A percentile compares a stretch with the other conserved stretches of the same genome.
These are phyloP conservation scores for Millerago galiae DNA, from an alignment of 805 yeast genomes.

Conservation along the genomic window DNA sequence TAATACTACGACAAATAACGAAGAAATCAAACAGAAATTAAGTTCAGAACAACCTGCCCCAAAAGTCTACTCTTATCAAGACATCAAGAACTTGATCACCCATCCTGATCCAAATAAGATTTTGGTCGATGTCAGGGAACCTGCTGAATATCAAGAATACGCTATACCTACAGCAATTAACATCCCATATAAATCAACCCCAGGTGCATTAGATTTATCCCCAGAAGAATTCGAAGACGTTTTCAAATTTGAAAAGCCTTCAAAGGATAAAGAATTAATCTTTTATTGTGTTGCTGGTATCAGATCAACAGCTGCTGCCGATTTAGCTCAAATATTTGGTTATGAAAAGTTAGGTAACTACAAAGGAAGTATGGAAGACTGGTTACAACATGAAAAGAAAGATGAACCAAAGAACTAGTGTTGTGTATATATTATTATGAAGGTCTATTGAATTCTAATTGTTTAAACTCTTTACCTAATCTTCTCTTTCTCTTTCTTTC, in stretches of 20 bases:
- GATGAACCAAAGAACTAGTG: neutral
- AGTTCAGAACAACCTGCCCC: conserved; percentile 28
- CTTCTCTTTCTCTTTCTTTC: conserved; percentile 84
- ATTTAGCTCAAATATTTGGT: conserved; percentile 85
- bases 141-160: conserved; percentile 64
- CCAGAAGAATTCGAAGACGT: conserved; percentile 74
- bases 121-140: conserved; percentile 89
- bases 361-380: conserved; percentile 81
- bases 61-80: conserved; percentile 44
- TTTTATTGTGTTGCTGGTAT: conserved; percentile 93
- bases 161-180: conserved; percentile 81
- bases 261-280: conserved; percentile 60
- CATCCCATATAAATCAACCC: conserved; percentile 83
- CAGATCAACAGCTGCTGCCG: conserved; percentile 86
- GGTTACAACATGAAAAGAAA: conserved; percentile 43
- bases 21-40: conserved; percentile 9
- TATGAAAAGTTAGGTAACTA: conserved; percentile 81
- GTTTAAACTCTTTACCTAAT: conserved; percentile 71
- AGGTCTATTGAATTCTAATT: conserved; percentile 35
- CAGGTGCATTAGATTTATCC: conserved; percentile 81
- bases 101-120: conserved; percentile 44
- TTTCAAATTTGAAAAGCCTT: conserved; percentile 81
- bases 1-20: conserved; percentile 5
- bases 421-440: conserved; percentile 8
- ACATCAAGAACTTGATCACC: conserved; percentile 39